These are phyloP conservation scores for Hemileia vastatrix DNA, from an alignment of 1,284 basidiomycete genomes.

Conservation along the genomic window DNA sequence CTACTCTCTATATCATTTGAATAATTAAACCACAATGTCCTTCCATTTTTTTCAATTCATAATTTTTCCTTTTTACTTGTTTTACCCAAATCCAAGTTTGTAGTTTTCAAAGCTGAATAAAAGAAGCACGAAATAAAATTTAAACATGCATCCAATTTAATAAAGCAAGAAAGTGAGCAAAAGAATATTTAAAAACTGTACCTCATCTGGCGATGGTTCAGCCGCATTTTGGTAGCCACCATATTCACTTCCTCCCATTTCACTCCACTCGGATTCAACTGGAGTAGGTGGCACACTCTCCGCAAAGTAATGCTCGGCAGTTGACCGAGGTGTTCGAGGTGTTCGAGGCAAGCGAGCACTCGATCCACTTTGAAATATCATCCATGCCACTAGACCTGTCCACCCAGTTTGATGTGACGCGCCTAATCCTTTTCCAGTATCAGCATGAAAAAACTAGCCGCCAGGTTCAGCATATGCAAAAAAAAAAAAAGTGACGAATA, in stretches of 20 bases:
- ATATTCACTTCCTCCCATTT: not conserved
- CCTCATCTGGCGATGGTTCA: constrained; percentile 23
- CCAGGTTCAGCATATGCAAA: not conserved
- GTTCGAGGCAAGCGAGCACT: constrained; percentile 38
- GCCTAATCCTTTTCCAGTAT: constrained; percentile 79
- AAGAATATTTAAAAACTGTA: not conserved
- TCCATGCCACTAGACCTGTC: constrained; percentile 48
- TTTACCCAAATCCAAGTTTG: too few species aligned
- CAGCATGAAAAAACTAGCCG: constrained; percentile 81
- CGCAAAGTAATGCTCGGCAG: constrained; percentile 89
- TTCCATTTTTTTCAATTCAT: too few species aligned
- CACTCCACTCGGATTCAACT: constrained; percentile 17
- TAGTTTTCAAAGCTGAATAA: too few species aligned
- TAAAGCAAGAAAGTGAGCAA: not conserved
- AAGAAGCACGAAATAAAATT: too few species aligned
- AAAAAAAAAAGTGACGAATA: too few species aligned
- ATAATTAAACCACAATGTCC: too few species aligned
- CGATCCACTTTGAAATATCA: constrained; percentile 32
- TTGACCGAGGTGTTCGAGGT: constrained; percentile 64
- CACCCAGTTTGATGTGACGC: constrained; percentile 97
- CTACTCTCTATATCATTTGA: too few species aligned
- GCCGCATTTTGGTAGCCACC: not conserved
- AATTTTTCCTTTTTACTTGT: too few species aligned
- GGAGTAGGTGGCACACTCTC: constrained; percentile 43
- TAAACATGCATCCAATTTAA: too few species aligned